These are phyloP conservation scores for Thielaviopsis musarum DNA, from an alignment of 2,329 filamentous ascomycete genomes.

Conservation along the genomic window DNA sequence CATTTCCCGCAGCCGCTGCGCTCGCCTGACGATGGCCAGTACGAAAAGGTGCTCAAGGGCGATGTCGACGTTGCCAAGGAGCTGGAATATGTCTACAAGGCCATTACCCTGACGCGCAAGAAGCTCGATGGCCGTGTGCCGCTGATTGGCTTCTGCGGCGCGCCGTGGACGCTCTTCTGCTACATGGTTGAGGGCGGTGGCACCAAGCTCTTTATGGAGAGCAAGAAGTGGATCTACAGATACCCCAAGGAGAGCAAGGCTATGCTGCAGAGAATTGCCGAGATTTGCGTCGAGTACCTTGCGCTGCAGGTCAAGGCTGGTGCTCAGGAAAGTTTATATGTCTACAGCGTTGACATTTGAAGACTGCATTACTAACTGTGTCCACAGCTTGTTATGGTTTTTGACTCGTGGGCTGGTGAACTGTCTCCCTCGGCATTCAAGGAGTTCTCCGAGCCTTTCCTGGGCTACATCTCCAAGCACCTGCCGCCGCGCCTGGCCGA, in stretches of 20 bases:
- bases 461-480: slow-evolving; percentile 66
- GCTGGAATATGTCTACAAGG: slow-evolving; percentile 88
- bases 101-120: slow-evolving; percentile 76
- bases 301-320: slow-evolving; percentile 84
- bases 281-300: slow-evolving; percentile 87
- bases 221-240: slow-evolving; percentile 93
- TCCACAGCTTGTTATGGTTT: slow-evolving; percentile 69
- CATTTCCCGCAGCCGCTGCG: slow-evolving; percentile 78
- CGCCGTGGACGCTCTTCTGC: slow-evolving; percentile 90
- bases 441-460: slow-evolving; percentile 71
- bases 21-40: slow-evolving; percentile 69
- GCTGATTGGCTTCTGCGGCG: slow-evolving; percentile 89
- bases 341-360: background rate
- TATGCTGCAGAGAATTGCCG: slow-evolving; percentile 77
- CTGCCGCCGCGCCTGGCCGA: slow-evolving; percentile 59
- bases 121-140: slow-evolving; percentile 82
- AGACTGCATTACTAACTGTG: background rate
- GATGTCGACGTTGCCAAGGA: slow-evolving; percentile 72
- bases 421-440: slow-evolving; percentile 71
- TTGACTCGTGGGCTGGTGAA: slow-evolving; percentile 96
- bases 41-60: slow-evolving; percentile 55
- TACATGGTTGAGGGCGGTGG: slow-evolving; percentile 99
- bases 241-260: slow-evolving; percentile 66
- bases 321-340: slow-evolving; percentile 48
- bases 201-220: slow-evolving; percentile 83